A percentile compares a stretch with the other conserved stretches of the same genome.
Conservation (phyloP, 805 yeast species). For the Clavispora fructus region DNA sequence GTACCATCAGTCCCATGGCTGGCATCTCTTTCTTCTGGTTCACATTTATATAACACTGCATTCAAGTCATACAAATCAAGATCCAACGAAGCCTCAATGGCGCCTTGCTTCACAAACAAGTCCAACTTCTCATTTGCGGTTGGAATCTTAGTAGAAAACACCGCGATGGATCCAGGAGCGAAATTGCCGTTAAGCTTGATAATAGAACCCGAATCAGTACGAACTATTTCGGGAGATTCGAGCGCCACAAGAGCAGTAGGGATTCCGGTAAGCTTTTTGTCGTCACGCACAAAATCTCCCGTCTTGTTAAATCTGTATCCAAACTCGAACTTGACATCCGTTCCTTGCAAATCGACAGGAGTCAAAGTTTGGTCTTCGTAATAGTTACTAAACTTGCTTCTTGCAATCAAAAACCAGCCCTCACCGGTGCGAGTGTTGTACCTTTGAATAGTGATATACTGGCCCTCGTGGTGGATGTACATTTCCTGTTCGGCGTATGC, state of each 20-base stretch:
- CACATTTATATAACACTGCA: slow-evolving; percentile 69
- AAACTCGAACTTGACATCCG: slow-evolving; percentile 52
- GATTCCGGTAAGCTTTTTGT: slow-evolving; percentile 49
- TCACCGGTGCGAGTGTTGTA: slow-evolving; percentile 76
- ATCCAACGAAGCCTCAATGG: slow-evolving; percentile 61
- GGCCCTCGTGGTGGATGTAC: slow-evolving; percentile 92
- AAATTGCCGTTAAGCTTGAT: slow-evolving; percentile 58
- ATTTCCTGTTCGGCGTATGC: slow-evolving; percentile 62
- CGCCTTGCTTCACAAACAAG: slow-evolving; percentile 65
- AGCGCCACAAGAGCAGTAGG: slow-evolving; percentile 59
- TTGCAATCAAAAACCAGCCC: slow-evolving; percentile 85
- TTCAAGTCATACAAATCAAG: slow-evolving; percentile 68
- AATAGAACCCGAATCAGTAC: slow-evolving; percentile 43
- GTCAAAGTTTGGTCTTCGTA: slow-evolving; percentile 49
- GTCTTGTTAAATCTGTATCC: slow-evolving; percentile 50
- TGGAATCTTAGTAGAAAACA: slow-evolving; percentile 65
- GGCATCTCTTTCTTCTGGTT: slow-evolving; percentile 81
- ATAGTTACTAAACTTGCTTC: slow-evolving; percentile 60
- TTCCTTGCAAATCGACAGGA: slow-evolving; percentile 57
- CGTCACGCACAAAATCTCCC: slow-evolving; percentile 44
- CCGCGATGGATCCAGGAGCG: slow-evolving; percentile 88
- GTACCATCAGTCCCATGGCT: slow-evolving; percentile 68
- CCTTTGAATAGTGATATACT: slow-evolving; percentile 85
- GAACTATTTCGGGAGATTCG: slow-evolving; percentile 43
- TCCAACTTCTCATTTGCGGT: slow-evolving; percentile 65